Evolutionary conservation across 106 monocot genomes (phyloP).

Genomic region (Allium fistulosum): DNA sequence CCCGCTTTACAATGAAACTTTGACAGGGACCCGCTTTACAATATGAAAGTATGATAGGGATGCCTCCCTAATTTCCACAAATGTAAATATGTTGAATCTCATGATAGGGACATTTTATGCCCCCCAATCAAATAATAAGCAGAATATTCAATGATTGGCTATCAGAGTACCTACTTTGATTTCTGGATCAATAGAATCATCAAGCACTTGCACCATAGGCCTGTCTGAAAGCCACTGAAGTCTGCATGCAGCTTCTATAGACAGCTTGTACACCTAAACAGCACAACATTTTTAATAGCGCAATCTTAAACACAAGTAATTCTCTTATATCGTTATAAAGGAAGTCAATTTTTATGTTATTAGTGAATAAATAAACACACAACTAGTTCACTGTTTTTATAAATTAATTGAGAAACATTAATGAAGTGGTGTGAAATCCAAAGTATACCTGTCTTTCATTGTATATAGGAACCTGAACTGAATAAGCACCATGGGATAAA

Average conservation of each 20-base stretch:
- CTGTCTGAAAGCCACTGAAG: conserved; percentile 44
- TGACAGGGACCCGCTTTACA: too few relatives aligned
- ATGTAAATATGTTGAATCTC: too few relatives aligned
- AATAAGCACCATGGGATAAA: conserved; percentile 23
- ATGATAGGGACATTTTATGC: too few relatives aligned
- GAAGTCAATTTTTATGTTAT: too few relatives aligned
- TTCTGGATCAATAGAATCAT: conserved; percentile 50
- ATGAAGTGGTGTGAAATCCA: not conserved
- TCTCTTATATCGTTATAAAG: too few relatives aligned
- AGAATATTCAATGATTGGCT: too few relatives aligned
- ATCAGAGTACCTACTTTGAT: conserved; percentile 11
- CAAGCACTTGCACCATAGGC: conserved; percentile 51
- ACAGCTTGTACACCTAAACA: conserved; percentile 47
- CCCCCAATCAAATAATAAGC: too few relatives aligned
- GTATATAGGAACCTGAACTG: conserved; percentile 19
- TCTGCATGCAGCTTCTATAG: conserved; percentile 48
- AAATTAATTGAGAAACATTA: not conserved
- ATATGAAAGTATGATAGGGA: too few relatives aligned
- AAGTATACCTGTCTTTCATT: conserved; percentile 17
- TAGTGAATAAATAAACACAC: not conserved
- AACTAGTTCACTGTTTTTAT: not conserved
- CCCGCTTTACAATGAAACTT: too few relatives aligned
- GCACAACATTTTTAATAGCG: too few relatives aligned
- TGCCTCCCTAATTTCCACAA: too few relatives aligned
- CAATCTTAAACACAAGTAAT: too few relatives aligned